Evolutionary conservation across 2,329 filamentous ascomycete species (phyloP).

Genomic region (Pezizomycotina sp.): DNA sequence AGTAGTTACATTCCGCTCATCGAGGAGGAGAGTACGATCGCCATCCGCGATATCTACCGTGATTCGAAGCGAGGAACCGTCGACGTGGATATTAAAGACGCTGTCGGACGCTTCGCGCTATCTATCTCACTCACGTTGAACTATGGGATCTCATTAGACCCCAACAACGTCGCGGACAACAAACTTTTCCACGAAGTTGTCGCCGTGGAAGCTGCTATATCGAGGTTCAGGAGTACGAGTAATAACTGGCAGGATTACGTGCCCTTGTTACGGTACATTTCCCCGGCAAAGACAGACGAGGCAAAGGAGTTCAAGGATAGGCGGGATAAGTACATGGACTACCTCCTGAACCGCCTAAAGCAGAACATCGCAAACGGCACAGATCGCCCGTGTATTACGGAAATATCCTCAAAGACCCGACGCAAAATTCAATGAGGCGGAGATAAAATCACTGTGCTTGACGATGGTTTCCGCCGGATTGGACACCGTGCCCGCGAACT

Average conservation of each 20-base stretch:
- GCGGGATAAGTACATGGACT: conserved; percentile 48
- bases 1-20: conserved; percentile 71
- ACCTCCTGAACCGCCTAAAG: conserved; percentile 43
- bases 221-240: conserved; percentile 59
- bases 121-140: conserved; percentile 65
- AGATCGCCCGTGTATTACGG: conserved; percentile 51
- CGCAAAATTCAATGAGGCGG: conserved; percentile 54
- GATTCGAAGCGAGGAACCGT: conserved; percentile 45
- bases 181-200: conserved; percentile 56
- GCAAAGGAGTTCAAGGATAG: conserved; percentile 49
- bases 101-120: conserved; percentile 59
- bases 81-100: conserved; percentile 54
- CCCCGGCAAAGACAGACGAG: no score
- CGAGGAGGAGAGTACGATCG: conserved; percentile 55
- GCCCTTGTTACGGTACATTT: conserved; percentile 57
- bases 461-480: conserved; percentile 70
- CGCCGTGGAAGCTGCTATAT: conserved; percentile 57
- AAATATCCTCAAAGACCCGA: conserved; percentile 55
- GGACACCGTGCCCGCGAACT: conserved; percentile 63
- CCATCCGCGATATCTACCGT: conserved; percentile 53
- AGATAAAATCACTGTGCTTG: conserved; percentile 64
- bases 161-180: conserved; percentile 54
- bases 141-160: conserved; percentile 62
- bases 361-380: conserved; percentile 45
- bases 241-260: conserved; percentile 79